These are phyloP conservation scores for Bolboschoenoplectus hybrid DNA, from an alignment of 202 grass and related monocot genomes.

Conservation along the genomic window DNA sequence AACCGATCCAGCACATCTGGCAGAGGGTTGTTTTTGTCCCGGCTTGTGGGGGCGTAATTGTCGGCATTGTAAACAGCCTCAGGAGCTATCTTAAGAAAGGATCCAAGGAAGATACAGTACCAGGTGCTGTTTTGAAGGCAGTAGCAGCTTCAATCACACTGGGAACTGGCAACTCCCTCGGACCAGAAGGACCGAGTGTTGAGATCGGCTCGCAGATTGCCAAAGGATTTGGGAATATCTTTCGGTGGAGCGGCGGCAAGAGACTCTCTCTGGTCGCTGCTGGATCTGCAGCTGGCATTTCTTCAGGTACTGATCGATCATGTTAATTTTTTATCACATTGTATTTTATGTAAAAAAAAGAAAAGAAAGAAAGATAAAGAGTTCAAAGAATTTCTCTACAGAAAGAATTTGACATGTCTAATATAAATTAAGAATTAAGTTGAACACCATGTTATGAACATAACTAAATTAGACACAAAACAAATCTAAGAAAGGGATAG, in stretches of 20 bases:
- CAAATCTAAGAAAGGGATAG: background rate
- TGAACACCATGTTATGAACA: background rate
- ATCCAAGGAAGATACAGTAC: slow-evolving; percentile 37
- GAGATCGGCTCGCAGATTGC: slow-evolving; percentile 95
- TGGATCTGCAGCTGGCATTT: slow-evolving; percentile 93
- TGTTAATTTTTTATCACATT: background rate
- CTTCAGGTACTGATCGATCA: slow-evolving; percentile 50
- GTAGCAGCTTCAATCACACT: slow-evolving; percentile 83
- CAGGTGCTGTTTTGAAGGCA: slow-evolving; percentile 59
- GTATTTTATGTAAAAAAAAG: background rate
- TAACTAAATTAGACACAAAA: background rate
- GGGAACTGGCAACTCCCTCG: slow-evolving; percentile 91
- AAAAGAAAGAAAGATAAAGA: background rate
- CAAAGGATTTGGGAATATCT: slow-evolving; percentile 79
- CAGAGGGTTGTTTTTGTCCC: slow-evolving; percentile 81
- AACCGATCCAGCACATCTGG: slow-evolving; percentile 72
- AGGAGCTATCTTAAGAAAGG: slow-evolving; percentile 49
- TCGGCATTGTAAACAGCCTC: slow-evolving; percentile 65
- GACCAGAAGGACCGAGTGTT: slow-evolving; percentile 92
- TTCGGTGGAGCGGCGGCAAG: slow-evolving; percentile 67
- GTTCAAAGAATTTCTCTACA: background rate
- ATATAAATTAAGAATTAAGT: background rate
- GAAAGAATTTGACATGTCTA: background rate
- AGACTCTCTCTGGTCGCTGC: slow-evolving; percentile 82
- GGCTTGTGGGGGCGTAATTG: slow-evolving; percentile 69